Base-by-base conservation (phyloP, 176 grass and related monocot species). In the Aegilops sharonensis region DNA sequence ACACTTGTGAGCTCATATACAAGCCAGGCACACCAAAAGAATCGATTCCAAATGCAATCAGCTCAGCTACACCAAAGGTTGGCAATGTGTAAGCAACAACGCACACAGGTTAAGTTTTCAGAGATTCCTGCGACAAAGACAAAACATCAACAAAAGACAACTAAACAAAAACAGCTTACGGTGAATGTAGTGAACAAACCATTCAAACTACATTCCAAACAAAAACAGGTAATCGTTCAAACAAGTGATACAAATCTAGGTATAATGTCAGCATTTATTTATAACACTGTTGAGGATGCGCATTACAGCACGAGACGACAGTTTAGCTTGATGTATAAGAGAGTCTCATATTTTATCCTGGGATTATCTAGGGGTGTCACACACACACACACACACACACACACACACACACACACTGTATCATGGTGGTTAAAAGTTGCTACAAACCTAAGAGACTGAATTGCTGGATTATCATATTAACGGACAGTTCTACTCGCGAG, bases 1-100 rank as follows among this genome's bases (percentile, higher is more conserved):
- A 95, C 45, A 90, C 81, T 80, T 89, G 87, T 20, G 95, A 98
- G 83, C 86, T 98, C 93, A 95, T 93, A 40, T 14, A 20, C 9
- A 32, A 35, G 5, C 13, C 15, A 63, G 10, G 12, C 15, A 31
- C 27, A 30, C 37, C 15, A 50, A 80, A 87, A 74, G 47, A 83
- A 84, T 8, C 1, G 0, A 37, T 47, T 80, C 12, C 5, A 7
- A 15, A 25, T 35, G 59, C 3, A 45, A 81, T 1, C 0, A 35
- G 68, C 17, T 79, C 66, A 79, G 73, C 34, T 47, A 34, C 27
- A 17, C 56, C 18, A 35, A 56, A 47, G 11, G 57, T 17, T 17
- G 14, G 5, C 24, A 24, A 11, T 54, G 68, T 25, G 15, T 40
- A 23, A 40, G 24, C 23, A 3, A 25, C 18, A 24, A 54, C 14